Conservation (phyloP, 78 protist genomes). For the Blattamonas nauphoetae region DNA sequence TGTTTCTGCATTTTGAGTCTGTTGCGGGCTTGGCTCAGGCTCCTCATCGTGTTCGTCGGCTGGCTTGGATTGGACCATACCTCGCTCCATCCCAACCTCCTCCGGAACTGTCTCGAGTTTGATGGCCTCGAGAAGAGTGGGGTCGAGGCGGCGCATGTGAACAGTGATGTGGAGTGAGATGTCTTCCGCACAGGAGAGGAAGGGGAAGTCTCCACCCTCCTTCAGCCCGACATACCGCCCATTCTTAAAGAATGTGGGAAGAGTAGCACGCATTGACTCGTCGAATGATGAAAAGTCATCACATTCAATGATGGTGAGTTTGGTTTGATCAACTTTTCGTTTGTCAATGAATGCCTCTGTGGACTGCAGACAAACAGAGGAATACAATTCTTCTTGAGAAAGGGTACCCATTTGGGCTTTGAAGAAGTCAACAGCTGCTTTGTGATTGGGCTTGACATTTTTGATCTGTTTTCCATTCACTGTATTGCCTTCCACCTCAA, state of each 20-base stretch:
- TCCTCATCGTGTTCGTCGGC: too few relatives aligned
- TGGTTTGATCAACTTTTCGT: neutral
- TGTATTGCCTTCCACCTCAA: neutral
- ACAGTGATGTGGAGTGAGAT: neutral
- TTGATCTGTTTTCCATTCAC: neutral
- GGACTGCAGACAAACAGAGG: neutral
- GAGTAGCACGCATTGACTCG: neutral
- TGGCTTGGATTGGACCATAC: too few relatives aligned
- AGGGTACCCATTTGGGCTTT: neutral
- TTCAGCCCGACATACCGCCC: neutral
- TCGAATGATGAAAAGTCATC: neutral
- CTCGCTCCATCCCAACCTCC: too few relatives aligned
- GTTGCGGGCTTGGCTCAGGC: too few relatives aligned
- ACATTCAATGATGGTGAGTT: neutral
- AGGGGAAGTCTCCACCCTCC: slow-evolving; percentile 8
- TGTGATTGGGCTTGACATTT: neutral
- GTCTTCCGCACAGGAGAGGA: neutral
- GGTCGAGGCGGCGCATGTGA: neutral
- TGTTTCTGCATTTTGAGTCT: too few relatives aligned
- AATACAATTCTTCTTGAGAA: neutral
- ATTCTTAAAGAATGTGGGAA: neutral
- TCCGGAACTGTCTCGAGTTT: too few relatives aligned
- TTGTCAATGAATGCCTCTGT: neutral
- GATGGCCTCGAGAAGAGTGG: neutral
- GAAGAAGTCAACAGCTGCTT: slow-evolving; percentile 8